Percentiles rank a stretch among this genome's conserved stretches.
Conservation (phyloP, 345 rosid species). For the Linum trigynum region DNA sequence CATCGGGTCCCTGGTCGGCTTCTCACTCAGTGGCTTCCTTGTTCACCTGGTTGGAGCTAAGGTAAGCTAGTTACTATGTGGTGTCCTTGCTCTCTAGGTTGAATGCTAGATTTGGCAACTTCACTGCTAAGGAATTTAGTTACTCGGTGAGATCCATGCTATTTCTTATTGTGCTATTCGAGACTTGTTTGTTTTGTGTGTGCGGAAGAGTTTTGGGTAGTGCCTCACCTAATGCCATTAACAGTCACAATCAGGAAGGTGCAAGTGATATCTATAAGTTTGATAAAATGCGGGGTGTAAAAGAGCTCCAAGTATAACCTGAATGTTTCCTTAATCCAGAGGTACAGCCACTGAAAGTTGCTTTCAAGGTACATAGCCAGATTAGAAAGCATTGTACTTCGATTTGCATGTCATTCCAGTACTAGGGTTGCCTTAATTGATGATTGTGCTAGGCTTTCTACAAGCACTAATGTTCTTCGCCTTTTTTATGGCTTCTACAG, state of each 20-base stretch:
- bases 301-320: not conserved
- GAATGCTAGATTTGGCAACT: too few species aligned
- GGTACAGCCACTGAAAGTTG: not conserved
- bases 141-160: not conserved
- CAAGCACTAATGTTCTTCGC: not conserved
- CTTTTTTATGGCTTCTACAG: too few species aligned
- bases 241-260: not conserved
- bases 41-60: conserved; percentile 49
- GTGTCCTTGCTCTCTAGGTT: too few species aligned
- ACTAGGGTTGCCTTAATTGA: not conserved
- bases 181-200: not conserved
- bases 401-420: not conserved
- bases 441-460: too few species aligned
- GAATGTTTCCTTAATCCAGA: not conserved
- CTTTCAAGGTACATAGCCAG: not conserved
- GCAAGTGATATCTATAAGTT: not conserved
- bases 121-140: too few species aligned
- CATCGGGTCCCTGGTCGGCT: conserved; percentile 56
- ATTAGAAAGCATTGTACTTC: not conserved
- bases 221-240: not conserved
- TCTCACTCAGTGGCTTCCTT: conserved; percentile 52
- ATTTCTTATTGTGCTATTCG: not conserved
- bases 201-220: not conserved
- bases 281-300: not conserved
- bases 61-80: conserved; percentile 18